Percentiles rank a stretch among this genome's conserved stretches.
These are phyloP conservation scores for Aspergillus vadensis DNA, from an alignment of 2,329 filamentous ascomycete species.

Conservation along the genomic window DNA sequence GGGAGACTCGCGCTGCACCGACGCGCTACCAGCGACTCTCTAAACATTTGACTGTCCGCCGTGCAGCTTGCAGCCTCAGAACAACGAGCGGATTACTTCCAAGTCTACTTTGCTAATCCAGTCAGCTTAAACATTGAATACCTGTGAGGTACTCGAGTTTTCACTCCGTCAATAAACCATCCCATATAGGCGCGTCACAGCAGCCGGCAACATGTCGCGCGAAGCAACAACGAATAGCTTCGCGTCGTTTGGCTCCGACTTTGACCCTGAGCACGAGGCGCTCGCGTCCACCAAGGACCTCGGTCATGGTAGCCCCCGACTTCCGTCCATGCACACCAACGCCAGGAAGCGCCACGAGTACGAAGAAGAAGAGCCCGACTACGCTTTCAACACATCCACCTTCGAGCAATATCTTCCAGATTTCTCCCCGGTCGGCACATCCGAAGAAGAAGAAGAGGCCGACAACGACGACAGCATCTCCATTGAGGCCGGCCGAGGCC, in stretches of 20 bases:
- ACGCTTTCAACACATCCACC: constrained; percentile 50
- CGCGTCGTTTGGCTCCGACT: constrained; percentile 40
- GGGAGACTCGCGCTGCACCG: constrained; percentile 14
- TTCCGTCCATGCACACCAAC: constrained; percentile 28
- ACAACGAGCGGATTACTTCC: background rate
- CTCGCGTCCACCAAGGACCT: constrained; percentile 42
- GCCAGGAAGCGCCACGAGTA: constrained; percentile 17
- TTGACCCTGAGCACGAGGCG: constrained; percentile 47
- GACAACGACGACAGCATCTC: constrained; percentile 53
- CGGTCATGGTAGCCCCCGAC: constrained; percentile 28
- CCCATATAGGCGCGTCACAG: constrained; percentile 10
- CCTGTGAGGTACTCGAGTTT: background rate
- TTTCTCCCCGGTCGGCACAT: constrained; percentile 47
- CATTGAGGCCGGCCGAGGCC: constrained; percentile 60
- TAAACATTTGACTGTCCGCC: constrained; percentile 10
- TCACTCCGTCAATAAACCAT: background rate
- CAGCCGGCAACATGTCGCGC: constrained; percentile 22
- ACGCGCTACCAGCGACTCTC: constrained; percentile 16
- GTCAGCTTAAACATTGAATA: background rate
- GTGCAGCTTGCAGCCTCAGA: background rate
- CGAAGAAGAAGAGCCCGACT: constrained; percentile 42
- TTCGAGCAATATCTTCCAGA: constrained; percentile 51
- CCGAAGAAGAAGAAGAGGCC: constrained; percentile 42
- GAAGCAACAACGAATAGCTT: constrained; percentile 31
- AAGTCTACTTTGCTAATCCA: too few relatives aligned